Conservation (phyloP, 768 basidiomycete genomes). For the Mycena indigotica region DNA sequence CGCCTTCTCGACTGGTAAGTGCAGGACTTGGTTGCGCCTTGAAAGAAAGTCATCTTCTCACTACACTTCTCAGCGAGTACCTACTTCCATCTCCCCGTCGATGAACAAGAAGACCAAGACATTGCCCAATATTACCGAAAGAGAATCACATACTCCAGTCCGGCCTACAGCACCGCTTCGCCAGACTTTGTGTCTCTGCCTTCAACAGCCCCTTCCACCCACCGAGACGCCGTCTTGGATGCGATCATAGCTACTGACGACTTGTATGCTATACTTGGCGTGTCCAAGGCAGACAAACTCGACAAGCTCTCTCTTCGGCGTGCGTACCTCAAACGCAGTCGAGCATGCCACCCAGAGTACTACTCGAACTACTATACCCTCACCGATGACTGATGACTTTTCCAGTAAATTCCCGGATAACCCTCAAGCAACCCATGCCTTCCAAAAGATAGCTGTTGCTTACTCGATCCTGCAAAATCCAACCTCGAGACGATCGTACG, state of each 20-base stretch:
- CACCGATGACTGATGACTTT: too few species aligned
- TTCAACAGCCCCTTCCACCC: slow-evolving; percentile 1
- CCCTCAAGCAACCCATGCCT: slow-evolving; percentile 78
- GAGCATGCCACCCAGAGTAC: slow-evolving; percentile 85
- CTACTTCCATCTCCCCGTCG: slow-evolving; percentile 66
- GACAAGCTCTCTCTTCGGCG: slow-evolving; percentile 69
- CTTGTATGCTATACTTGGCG: slow-evolving; percentile 74
- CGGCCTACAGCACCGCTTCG: slow-evolving; percentile 30
- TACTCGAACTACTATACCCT: too few species aligned
- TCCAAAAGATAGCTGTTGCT: slow-evolving; percentile 84
- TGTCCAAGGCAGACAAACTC: slow-evolving; percentile 48
- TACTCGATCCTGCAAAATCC: slow-evolving; percentile 81
- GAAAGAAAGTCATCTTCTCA: slow-evolving; percentile 6
- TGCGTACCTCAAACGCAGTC: slow-evolving; percentile 76
- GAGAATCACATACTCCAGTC: slow-evolving; percentile 49
- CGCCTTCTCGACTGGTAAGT: slow-evolving; percentile 34
- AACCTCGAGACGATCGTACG: slow-evolving; percentile 67
- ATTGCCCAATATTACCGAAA: slow-evolving; percentile 48
- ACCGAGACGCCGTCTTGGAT: slow-evolving; percentile 41
- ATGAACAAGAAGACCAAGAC: slow-evolving; percentile 55
- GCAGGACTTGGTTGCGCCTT: not conserved
- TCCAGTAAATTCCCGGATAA: slow-evolving; percentile 78
- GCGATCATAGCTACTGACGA: slow-evolving; percentile 64
- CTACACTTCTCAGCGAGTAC: slow-evolving; percentile 50
- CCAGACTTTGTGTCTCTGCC: slow-evolving; percentile 6